These are phyloP conservation scores for Melaleuca quinquenervia DNA, from an alignment of 345 rosid species.

Conservation along the genomic window DNA sequence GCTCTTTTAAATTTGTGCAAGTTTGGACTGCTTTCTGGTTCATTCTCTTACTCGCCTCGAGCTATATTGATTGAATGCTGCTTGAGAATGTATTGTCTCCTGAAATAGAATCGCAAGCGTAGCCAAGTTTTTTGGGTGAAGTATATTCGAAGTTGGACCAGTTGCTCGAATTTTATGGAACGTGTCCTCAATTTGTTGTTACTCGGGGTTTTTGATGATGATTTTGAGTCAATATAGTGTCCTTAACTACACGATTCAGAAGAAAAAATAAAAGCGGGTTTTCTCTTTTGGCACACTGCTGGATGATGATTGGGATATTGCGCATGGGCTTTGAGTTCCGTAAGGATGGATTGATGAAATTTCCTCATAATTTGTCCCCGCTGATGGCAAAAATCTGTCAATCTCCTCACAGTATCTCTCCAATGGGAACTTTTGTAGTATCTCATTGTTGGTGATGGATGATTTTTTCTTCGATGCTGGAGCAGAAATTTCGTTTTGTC, in stretches of 20 bases:
- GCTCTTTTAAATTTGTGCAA: neutral
- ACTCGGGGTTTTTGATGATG: neutral
- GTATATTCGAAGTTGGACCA: neutral
- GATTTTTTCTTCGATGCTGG: neutral
- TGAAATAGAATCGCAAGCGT: neutral
- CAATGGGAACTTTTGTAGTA: neutral
- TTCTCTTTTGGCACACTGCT: neutral
- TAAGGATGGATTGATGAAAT: neutral
- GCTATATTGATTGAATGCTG: neutral
- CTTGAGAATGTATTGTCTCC: neutral
- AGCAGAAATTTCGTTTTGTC: neutral
- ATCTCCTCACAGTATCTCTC: neutral
- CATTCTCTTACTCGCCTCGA: neutral
- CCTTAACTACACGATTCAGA: neutral
- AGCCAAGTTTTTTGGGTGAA: neutral
- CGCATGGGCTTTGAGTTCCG: slow-evolving; percentile 1
- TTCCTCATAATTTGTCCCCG: neutral
- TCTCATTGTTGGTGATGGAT: neutral
- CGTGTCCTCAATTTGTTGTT: neutral
- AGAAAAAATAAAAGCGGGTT: neutral
- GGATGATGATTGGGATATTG: neutral
- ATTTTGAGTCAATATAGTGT: neutral
- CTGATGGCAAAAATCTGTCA: neutral
- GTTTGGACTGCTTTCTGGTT: neutral
- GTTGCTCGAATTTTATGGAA: neutral